These are phyloP conservation scores for Termitomyces sp. DNA, from an alignment of 768 basidiomycete genomes.

Conservation along the genomic window DNA sequence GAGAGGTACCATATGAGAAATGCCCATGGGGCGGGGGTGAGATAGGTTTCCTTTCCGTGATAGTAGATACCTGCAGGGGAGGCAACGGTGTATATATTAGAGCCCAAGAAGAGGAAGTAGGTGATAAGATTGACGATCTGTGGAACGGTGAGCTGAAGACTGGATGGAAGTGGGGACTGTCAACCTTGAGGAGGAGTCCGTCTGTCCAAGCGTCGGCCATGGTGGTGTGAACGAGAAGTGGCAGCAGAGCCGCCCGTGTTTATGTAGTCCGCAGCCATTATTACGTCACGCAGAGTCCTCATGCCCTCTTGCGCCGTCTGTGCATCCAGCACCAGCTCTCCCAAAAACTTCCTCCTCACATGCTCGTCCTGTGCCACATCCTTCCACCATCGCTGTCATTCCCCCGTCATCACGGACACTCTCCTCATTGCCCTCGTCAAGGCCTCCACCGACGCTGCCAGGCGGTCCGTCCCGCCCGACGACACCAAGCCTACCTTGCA, in stretches of 20 bases:
- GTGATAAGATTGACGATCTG: constrained; percentile 77
- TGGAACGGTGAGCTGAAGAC: background rate
- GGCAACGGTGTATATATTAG: constrained; percentile 83
- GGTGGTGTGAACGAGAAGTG: constrained; percentile 17
- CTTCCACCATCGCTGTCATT: constrained; percentile 36
- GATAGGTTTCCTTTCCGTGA: constrained; percentile 78
- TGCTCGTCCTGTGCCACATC: constrained; percentile 22
- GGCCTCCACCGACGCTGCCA: constrained; percentile 12
- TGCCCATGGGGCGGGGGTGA: constrained; percentile 92
- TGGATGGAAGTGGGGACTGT: background rate
- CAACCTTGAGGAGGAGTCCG: constrained; percentile 71
- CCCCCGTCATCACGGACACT: constrained; percentile 24
- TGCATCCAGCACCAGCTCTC: constrained; percentile 13
- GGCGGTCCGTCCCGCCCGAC: background rate
- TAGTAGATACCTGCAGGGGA: constrained; percentile 68
- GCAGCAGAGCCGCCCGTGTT: background rate
- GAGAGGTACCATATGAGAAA: constrained; percentile 77
- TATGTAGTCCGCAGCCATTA: constrained; percentile 4
- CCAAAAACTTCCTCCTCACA: constrained; percentile 25
- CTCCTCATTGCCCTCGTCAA: constrained; percentile 25
- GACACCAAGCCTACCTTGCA: constrained; percentile 11
- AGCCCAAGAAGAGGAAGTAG: constrained; percentile 84
- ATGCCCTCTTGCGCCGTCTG: constrained; percentile 16
- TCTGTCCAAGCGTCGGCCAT: constrained; percentile 74
- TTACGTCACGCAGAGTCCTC: constrained; percentile 2